Conservation (phyloP, 176 grass and related monocot genomes). For the Hordeum marinum region DNA sequence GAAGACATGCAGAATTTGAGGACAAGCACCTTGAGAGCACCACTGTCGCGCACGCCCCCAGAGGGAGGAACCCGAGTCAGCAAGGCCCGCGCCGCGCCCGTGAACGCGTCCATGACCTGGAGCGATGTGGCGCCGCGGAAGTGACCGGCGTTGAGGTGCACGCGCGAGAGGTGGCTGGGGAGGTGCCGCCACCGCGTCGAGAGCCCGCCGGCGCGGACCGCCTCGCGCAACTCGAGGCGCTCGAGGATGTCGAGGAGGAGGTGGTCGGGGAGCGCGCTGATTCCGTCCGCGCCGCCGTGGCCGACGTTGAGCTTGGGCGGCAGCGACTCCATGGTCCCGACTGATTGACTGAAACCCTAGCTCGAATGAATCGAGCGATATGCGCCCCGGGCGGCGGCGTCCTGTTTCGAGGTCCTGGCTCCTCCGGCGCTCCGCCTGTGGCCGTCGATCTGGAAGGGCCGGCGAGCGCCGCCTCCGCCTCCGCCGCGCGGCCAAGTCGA, state of each 20-base stretch:
- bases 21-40: background rate
- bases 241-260: background rate
- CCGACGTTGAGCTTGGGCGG: background rate
- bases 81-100: background rate
- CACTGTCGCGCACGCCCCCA: background rate
- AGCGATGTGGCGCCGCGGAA: background rate
- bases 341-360: background rate
- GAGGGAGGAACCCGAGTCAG: background rate
- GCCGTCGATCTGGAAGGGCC: too few species aligned
- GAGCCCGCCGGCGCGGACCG: background rate
- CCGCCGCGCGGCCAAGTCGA: too few species aligned
- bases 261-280: background rate
- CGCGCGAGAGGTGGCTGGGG: background rate
- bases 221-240: background rate
- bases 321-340: background rate
- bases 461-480: too few species aligned
- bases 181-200: background rate
- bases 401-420: background rate
- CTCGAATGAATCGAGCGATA: background rate
- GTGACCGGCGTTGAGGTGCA: background rate
- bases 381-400: background rate
- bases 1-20: background rate
- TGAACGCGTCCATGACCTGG: background rate
- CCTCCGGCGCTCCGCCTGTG: too few species aligned
- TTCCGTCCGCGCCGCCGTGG: background rate